Evolutionary conservation across 176 grass and related monocot species (phyloP).

Genomic region (Triticum turgidum): DNA sequence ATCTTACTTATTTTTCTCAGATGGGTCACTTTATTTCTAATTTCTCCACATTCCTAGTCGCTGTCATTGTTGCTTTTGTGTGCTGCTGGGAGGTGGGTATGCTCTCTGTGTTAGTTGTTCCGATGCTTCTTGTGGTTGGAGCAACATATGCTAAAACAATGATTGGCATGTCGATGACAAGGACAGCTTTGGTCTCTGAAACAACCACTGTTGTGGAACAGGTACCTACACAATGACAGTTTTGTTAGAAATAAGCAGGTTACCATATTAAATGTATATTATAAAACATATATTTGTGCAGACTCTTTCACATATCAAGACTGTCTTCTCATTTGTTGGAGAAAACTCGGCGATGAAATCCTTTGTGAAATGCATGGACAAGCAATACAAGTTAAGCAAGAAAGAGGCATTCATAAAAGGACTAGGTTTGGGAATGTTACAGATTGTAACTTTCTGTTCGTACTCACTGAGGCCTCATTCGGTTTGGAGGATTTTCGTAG

Average conservation of each 20-base stretch:
- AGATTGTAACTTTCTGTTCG: slow-evolving; percentile 59
- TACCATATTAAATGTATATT: background rate
- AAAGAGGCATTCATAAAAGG: slow-evolving; percentile 59
- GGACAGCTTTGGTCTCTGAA: slow-evolving; percentile 42
- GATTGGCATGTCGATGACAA: slow-evolving; percentile 29
- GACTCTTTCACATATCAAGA: slow-evolving; percentile 61
- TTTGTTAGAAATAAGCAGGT: background rate
- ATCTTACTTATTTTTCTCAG: slow-evolving; percentile 31
- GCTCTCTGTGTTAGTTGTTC: slow-evolving; percentile 51
- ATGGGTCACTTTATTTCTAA: slow-evolving; percentile 59
- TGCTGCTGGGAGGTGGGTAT: slow-evolving; percentile 69
- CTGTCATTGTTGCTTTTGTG: slow-evolving; percentile 44
- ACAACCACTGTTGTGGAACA: slow-evolving; percentile 60
- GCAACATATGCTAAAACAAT: slow-evolving; percentile 47
- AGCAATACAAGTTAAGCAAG: slow-evolving; percentile 59
- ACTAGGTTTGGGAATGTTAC: slow-evolving; percentile 57
- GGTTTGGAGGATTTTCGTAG: no score
- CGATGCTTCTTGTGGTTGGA: slow-evolving; percentile 55
- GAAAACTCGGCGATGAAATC: slow-evolving; percentile 47
- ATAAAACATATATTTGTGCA: slow-evolving; percentile 14
- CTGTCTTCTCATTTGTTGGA: slow-evolving; percentile 66
- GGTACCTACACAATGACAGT: slow-evolving; percentile 31
- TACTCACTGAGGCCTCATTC: slow-evolving; percentile 26
- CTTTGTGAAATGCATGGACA: slow-evolving; percentile 43
- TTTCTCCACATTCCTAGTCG: slow-evolving; percentile 57